Conservation (phyloP, 345 rosid genomes). For the Brassica rapa region DNA sequence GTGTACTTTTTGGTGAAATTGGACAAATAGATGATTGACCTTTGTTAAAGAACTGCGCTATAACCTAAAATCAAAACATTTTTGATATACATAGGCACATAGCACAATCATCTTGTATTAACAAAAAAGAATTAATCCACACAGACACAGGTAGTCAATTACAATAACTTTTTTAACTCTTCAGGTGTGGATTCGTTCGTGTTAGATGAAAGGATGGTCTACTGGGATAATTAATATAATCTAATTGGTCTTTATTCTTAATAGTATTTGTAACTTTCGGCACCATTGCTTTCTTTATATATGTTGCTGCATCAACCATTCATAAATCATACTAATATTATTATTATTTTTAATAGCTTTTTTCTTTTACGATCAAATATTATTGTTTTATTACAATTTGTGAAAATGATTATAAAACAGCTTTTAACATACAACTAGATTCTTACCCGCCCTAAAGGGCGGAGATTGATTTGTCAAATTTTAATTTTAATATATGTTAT, state of each 20-base stretch:
- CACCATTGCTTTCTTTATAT: constrained; percentile 7
- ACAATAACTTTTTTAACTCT: not conserved
- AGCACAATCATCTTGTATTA: not conserved
- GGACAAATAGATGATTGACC: not conserved
- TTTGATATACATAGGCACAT: not conserved
- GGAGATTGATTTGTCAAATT: too few species aligned
- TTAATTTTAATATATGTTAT: too few species aligned
- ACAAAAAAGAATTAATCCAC: not conserved
- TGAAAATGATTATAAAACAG: not conserved
- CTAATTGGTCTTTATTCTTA: not conserved
- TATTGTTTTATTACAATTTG: not conserved
- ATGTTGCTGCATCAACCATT: constrained; percentile 5
- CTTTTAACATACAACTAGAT: not conserved
- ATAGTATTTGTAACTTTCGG: constrained; percentile 7
- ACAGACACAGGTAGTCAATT: not conserved
- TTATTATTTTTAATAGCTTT: not conserved
- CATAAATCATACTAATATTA: not conserved
- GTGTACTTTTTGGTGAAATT: not conserved
- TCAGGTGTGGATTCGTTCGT: constrained; percentile 12
- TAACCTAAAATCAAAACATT: not conserved
- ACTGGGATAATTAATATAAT: not conserved
- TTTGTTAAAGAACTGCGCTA: not conserved
- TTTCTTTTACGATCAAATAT: not conserved
- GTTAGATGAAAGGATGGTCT: constrained; percentile 4
- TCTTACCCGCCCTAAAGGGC: too few species aligned